These are phyloP conservation scores for Saturnispora serradocipensis DNA, from an alignment of 805 yeast genomes.

Conservation along the genomic window DNA sequence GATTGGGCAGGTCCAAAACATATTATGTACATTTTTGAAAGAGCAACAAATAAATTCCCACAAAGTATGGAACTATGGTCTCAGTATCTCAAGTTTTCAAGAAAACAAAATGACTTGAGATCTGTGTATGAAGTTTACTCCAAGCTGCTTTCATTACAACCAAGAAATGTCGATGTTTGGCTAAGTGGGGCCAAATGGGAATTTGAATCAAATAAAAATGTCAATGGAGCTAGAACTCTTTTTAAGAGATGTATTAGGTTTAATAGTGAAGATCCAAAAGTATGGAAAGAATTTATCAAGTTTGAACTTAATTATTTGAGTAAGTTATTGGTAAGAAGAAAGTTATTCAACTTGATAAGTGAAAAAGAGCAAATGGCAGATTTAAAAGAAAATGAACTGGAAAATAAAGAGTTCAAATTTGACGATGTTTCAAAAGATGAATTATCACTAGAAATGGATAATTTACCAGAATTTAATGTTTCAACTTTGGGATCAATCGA, in stretches of 20 bases:
- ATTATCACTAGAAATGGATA: slow-evolving; percentile 52
- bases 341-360: slow-evolving; percentile 67
- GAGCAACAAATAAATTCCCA: slow-evolving; percentile 76
- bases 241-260: slow-evolving; percentile 81
- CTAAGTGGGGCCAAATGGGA: slow-evolving; percentile 91
- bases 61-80: slow-evolving; percentile 73
- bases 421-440: slow-evolving; percentile 31
- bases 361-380: slow-evolving; percentile 57
- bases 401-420: slow-evolving; percentile 12
- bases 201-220: slow-evolving; percentile 78
- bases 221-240: slow-evolving; percentile 78
- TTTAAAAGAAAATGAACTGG: slow-evolving; percentile 33
- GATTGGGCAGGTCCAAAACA: slow-evolving; percentile 85
- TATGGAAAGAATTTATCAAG: slow-evolving; percentile 83
- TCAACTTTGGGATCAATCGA: slow-evolving; percentile 81
- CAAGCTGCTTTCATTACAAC: slow-evolving; percentile 73
- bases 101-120: slow-evolving; percentile 57
- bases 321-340: slow-evolving; percentile 73
- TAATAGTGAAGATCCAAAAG: slow-evolving; percentile 57
- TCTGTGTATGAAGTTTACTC: slow-evolving; percentile 71
- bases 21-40: slow-evolving; percentile 69
- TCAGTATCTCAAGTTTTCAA: slow-evolving; percentile 59
- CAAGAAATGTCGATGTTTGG: slow-evolving; percentile 89
- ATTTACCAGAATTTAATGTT: slow-evolving; percentile 78
- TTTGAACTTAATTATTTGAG: slow-evolving; percentile 83